Evolutionary conservation across 208 protist genomes (phyloP).

Genomic region (Zelonia costaricensis): DNA sequence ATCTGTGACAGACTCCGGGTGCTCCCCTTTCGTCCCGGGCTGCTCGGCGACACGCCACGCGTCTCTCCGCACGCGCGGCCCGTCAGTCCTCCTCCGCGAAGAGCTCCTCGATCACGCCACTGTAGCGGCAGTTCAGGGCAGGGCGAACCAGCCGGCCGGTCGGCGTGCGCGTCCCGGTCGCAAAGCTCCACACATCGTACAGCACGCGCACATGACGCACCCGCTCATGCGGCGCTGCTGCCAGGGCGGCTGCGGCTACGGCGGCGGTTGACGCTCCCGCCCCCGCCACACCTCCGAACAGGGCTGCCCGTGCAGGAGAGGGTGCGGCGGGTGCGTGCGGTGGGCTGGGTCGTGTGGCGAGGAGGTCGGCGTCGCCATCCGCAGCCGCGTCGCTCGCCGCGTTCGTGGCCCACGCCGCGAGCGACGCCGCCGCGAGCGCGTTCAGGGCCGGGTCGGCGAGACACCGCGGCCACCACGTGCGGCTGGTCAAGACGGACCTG

Average conservation of each 20-base stretch:
- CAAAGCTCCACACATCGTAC: constrained; percentile 63
- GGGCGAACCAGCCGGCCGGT: constrained; percentile 59
- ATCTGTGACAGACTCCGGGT: no score
- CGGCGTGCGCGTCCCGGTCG: constrained; percentile 60
- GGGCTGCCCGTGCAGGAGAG: not conserved
- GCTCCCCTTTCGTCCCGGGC: no score
- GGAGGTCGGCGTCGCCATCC: not conserved
- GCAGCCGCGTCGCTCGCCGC: no score
- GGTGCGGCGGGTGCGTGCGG: not conserved
- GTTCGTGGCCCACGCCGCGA: constrained; percentile 22
- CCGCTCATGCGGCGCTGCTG: constrained; percentile 26
- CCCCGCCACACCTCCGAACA: not conserved
- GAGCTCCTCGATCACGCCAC: constrained; percentile 52
- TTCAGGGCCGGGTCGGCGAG: constrained; percentile 45
- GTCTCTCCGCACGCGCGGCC: no score
- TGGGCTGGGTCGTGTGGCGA: not conserved
- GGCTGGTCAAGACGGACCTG: not conserved
- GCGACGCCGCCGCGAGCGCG: constrained; percentile 35
- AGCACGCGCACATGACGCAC: constrained; percentile 62
- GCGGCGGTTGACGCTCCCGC: no score
- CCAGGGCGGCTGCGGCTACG: no score
- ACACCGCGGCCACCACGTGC: constrained; percentile 39
- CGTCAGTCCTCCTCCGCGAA: constrained; percentile 43
- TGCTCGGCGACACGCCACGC: no score
- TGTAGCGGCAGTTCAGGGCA: constrained; percentile 46